These are phyloP conservation scores for Trifolium pratense DNA, from an alignment of 306 rosid genomes.

Conservation along the genomic window DNA sequence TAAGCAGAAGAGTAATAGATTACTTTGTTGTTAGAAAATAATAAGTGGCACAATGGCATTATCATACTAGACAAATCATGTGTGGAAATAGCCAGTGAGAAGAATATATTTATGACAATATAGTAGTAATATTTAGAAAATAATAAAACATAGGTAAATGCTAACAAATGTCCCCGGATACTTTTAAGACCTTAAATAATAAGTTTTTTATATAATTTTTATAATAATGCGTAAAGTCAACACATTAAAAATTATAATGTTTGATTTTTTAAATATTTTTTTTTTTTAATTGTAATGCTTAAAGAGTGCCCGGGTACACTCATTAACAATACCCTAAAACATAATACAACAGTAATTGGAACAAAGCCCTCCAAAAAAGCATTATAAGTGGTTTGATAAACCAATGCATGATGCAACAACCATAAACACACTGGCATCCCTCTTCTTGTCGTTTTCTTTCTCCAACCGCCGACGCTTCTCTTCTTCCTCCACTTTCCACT, in stretches of 20 bases:
- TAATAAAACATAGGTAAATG: constrained; percentile 29
- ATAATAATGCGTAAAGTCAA: no score
- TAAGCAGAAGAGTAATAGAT: no score
- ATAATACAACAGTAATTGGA: constrained; percentile 33
- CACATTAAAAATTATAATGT: no score
- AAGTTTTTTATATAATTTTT: no score
- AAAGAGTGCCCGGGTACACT: no score
- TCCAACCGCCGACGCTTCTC: constrained; percentile 51
- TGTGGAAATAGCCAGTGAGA: background rate
- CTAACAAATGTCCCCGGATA: no score
- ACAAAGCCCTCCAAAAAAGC: constrained; percentile 20
- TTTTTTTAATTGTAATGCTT: no score
- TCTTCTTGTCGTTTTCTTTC: constrained; percentile 47
- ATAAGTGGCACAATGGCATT: background rate
- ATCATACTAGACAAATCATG: constrained; percentile 23
- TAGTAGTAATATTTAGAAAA: background rate
- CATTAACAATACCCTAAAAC: no score
- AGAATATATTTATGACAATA: background rate
- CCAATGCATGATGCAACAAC: constrained; percentile 42
- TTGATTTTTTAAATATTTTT: no score
- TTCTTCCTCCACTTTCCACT: background rate
- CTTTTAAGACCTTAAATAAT: no score
- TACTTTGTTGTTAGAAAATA: no score
- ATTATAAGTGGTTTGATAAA: constrained; percentile 21
- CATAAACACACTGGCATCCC: constrained; percentile 34